Percentiles rank a stretch among this genome's conserved stretches.
Evolutionary conservation across 2,329 filamentous ascomycete genomes (phyloP).

Genomic region (Fusarium tricinctum): DNA sequence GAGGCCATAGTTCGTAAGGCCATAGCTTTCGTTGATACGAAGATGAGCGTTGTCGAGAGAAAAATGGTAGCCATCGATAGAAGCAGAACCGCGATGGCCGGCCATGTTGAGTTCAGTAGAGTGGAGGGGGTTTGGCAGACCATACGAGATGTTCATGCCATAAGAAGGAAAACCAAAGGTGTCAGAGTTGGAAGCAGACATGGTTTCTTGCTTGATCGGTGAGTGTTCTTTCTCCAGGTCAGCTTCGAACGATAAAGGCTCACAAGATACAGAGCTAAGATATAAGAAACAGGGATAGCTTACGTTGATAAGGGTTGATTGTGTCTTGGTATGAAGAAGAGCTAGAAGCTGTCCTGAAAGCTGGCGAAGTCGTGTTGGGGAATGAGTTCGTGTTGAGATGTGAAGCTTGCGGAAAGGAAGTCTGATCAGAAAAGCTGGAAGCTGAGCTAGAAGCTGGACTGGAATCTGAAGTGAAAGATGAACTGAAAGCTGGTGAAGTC

Average conservation of each 20-base stretch:
- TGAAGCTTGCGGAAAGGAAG: too few species aligned
- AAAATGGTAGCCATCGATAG: too few species aligned
- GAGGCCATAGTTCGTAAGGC: not conserved
- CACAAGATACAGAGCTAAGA: not conserved
- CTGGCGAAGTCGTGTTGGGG: not conserved
- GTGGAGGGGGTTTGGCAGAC: too few species aligned
- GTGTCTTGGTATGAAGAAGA: not conserved
- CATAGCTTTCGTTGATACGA: not conserved
- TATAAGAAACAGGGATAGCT: not conserved
- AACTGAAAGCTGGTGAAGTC: not conserved
- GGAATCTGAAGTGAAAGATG: too few species aligned
- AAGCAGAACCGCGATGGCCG: too few species aligned
- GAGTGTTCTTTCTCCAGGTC: not conserved
- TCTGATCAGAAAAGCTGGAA: not conserved
- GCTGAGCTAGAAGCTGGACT: too few species aligned
- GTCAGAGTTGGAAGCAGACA: not conserved
- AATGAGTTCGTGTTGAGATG: not conserved
- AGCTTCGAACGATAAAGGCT: not conserved
- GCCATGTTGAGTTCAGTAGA: too few species aligned
- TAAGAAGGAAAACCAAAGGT: not conserved
- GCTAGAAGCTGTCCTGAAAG: not conserved
- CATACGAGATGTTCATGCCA: not conserved
- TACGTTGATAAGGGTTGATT: not conserved
- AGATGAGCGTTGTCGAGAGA: not conserved
- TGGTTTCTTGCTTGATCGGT: not conserved